Evolutionary conservation across 1,284 basidiomycete species (phyloP).

Genomic region (Cutaneotrichosporon sp.): DNA sequence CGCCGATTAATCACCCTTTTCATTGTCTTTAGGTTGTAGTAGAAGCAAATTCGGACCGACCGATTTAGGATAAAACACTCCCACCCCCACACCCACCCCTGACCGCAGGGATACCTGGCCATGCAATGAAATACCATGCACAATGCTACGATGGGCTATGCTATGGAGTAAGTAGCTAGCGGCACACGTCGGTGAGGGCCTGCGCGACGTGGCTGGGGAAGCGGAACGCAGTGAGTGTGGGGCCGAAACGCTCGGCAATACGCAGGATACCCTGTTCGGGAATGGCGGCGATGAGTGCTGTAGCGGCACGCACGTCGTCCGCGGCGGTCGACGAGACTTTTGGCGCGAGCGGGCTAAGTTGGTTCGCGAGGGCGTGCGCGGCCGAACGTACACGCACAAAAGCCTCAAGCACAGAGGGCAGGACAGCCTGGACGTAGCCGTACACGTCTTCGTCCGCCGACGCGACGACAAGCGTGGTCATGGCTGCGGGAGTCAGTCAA

Average conservation of each 20-base stretch:
- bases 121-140: constrained; percentile 2
- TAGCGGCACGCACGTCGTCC: constrained; percentile 9
- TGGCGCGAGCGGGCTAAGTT: constrained; percentile 18
- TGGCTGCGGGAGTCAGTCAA: constrained; percentile 21
- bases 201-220: constrained; percentile 33
- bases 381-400: constrained; percentile 32
- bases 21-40: too few relatives aligned
- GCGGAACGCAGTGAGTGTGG: constrained; percentile 35
- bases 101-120: not conserved
- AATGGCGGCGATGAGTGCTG: constrained; percentile 4
- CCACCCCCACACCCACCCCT: too few relatives aligned
- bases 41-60: too few relatives aligned
- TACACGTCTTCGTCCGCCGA: constrained; percentile 41
- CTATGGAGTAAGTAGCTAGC: not conserved
- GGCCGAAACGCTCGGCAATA: constrained; percentile 33
- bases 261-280: constrained; percentile 27
- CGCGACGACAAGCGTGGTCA: constrained; percentile 31
- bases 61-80: too few relatives aligned
- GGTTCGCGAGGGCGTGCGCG: constrained; percentile 20
- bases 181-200: constrained; percentile 33
- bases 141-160: too few relatives aligned
- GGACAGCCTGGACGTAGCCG: constrained; percentile 39
- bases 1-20: not conserved
- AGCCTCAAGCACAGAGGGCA: constrained; percentile 40
- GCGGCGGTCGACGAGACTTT: constrained; percentile 10